Conservation (phyloP, 2,329 filamentous ascomycete genomes). For the Ramularia collo-cygni region DNA sequence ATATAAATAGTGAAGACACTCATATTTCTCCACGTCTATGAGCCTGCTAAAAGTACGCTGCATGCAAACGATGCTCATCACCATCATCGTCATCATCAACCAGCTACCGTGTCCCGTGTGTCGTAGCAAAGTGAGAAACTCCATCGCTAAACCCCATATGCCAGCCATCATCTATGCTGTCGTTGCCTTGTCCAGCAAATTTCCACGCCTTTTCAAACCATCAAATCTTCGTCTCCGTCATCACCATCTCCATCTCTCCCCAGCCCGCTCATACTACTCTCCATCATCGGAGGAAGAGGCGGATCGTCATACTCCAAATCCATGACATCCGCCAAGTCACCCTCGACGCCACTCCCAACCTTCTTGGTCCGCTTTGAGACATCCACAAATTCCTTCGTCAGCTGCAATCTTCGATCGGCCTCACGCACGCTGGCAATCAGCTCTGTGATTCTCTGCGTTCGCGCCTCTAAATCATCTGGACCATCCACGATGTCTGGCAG, state of each 20-base stretch:
- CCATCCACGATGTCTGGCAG: slow-evolving; percentile 3
- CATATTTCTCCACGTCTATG: too few relatives aligned
- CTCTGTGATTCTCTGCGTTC: slow-evolving; percentile 44
- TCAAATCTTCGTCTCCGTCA: slow-evolving; percentile 24
- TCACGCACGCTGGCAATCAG: slow-evolving; percentile 48
- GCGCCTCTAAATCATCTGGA: slow-evolving; percentile 37
- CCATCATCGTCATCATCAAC: too few relatives aligned
- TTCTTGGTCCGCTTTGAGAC: slow-evolving; percentile 44
- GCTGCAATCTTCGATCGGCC: slow-evolving; percentile 48
- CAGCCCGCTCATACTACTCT: background rate
- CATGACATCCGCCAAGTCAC: slow-evolving; percentile 32
- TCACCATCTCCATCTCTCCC: slow-evolving; percentile 8
- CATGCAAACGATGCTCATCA: too few relatives aligned
- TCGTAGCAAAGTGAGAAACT: too few relatives aligned
- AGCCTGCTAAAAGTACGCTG: too few relatives aligned
- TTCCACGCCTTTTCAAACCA: slow-evolving; percentile 10
- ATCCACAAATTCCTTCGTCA: slow-evolving; percentile 56
- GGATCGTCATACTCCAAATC: slow-evolving; percentile 28
- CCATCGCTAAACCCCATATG: too few relatives aligned
- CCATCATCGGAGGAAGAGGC: slow-evolving; percentile 4
- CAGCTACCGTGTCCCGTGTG: too few relatives aligned
- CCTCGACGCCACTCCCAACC: slow-evolving; percentile 24
- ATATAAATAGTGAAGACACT: too few relatives aligned
- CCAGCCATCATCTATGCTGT: too few relatives aligned
- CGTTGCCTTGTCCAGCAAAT: too few relatives aligned